Conservation (phyloP, 208 protist genomes). For the Trypanosoma brucei region DNA sequence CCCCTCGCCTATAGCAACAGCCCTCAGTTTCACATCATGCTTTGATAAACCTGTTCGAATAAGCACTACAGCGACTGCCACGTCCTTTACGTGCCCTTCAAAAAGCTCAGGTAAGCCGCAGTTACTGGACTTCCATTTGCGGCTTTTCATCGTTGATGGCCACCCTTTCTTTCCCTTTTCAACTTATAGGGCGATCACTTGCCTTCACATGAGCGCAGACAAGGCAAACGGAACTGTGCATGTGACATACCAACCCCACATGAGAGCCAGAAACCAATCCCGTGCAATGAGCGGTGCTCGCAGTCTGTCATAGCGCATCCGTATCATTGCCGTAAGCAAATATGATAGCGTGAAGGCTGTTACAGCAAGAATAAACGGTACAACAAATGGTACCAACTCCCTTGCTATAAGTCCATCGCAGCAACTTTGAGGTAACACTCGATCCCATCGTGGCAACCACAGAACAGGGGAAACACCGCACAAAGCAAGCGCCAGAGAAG, state of each 20-base stretch:
- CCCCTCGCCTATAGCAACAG: too few relatives aligned
- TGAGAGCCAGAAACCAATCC: conserved; percentile 17
- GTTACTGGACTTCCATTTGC: too few relatives aligned
- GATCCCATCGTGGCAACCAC: conserved; percentile 14
- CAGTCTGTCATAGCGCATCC: conserved; percentile 8
- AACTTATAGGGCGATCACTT: too few relatives aligned
- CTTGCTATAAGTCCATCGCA: conserved; percentile 4
- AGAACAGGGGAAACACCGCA: conserved; percentile 15
- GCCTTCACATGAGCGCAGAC: not conserved
- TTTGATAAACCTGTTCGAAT: too few relatives aligned
- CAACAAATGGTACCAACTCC: not conserved
- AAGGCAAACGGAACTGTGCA: conserved; percentile 12
- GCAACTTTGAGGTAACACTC: conserved; percentile 1
- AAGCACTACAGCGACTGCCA: too few relatives aligned
- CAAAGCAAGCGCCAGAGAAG: conserved; percentile 1
- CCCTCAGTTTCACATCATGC: too few relatives aligned
- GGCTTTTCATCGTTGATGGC: too few relatives aligned
- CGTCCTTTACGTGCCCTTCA: too few relatives aligned
- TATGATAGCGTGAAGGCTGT: conserved; percentile 3
- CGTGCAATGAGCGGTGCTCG: conserved; percentile 12
- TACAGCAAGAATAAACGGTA: conserved; percentile 1
- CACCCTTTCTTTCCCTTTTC: too few relatives aligned
- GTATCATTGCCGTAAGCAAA: conserved; percentile 12
- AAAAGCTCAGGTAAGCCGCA: too few relatives aligned
- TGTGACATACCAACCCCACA: conserved; percentile 16